Evolutionary conservation across 805 yeast species (phyloP), one percentile per base, ranked within the genome.

Genomic region (Zygoascus tannicola): DNA sequence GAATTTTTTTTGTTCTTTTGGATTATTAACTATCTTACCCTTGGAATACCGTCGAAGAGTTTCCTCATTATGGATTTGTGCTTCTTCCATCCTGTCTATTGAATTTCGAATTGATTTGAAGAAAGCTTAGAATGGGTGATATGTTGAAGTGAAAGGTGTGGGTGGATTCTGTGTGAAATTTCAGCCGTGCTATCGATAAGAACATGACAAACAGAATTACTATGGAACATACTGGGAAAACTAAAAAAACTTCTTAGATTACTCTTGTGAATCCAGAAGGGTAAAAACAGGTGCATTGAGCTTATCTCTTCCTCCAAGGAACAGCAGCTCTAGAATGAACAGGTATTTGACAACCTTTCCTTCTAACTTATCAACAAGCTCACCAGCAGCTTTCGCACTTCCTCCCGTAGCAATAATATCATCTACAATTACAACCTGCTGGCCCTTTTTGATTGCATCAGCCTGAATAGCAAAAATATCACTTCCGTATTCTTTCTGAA

Each of bases 331-430:
- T 85, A 92, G 78, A 38, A 92, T 85, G 60, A 92, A 92, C 51
- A 81, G 69, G 64, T 78, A 92, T 66, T 87, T 95, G 42, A 81
- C 62, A 43, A 88, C 74, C 47, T 80, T 74, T 49, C 81, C 95
- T 45, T 80, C 78, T 49, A 80, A 71, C 63, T 74, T 67, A 53
- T 61, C 59, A 41, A 86, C 82, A 52, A 92, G 74, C 58, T 85
- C 81, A 47, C 95, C 97, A 35, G 97, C 97, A 47, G 94, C 96
- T 44, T 69, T 67, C 21, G 98, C 98, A 55, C 94, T 82, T 33
- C 99, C 99, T 50, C 97, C 97, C 32, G 98, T 92, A 40, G 98
- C 98, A 62, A 92, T 82, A 57, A 92, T 87, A 60, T 92, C 99
- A 65, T 92, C 99, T 32, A 92, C 94, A 52, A 92, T 74, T 32